phyloP scores from a whole-genome alignment of 2,329 filamentous ascomycete genomes.

The Exserohilum rostratum region DNA sequence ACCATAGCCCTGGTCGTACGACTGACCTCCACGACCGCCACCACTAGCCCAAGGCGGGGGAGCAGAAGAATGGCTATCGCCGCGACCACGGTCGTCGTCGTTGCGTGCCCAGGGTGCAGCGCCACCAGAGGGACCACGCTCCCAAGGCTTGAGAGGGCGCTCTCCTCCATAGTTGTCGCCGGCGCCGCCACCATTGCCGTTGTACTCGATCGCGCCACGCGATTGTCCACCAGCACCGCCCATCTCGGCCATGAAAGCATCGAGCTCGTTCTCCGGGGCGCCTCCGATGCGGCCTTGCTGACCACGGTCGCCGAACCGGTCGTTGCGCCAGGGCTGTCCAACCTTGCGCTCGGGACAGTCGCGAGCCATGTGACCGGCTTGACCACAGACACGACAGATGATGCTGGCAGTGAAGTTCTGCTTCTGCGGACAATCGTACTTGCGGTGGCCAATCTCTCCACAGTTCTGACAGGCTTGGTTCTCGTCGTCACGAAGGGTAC shows the following conservation, averaged over 20 bases:
- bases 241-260: constrained; percentile 98
- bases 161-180: constrained; percentile 57
- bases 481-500: constrained; percentile 97
- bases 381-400: constrained; percentile 97
- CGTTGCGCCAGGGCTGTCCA: constrained; percentile 90
- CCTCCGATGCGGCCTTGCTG: constrained; percentile 67
- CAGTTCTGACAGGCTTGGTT: constrained; percentile 99
- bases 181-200: constrained; percentile 39
- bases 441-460: constrained; percentile 97
- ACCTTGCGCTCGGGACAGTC: constrained; percentile 95
- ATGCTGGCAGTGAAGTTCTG: constrained; percentile 99
- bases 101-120: constrained; percentile 74
- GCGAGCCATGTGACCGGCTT: constrained; percentile 96
- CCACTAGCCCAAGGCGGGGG: constrained; percentile 51
- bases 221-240: constrained; percentile 70
- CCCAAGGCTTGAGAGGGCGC: constrained; percentile 80
- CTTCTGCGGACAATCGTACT: constrained; percentile 97
- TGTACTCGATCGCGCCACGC: constrained; percentile 74
- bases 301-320: constrained; percentile 60
- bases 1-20: constrained; percentile 37
- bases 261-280: constrained; percentile 90
- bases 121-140: constrained; percentile 81
- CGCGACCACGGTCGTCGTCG: constrained; percentile 51
- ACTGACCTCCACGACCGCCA: constrained; percentile 42
- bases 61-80: constrained; percentile 46